phyloP scores from a whole-genome alignment of 768 basidiomycete genomes.

The Leucocoprinus birnbaumii region DNA sequence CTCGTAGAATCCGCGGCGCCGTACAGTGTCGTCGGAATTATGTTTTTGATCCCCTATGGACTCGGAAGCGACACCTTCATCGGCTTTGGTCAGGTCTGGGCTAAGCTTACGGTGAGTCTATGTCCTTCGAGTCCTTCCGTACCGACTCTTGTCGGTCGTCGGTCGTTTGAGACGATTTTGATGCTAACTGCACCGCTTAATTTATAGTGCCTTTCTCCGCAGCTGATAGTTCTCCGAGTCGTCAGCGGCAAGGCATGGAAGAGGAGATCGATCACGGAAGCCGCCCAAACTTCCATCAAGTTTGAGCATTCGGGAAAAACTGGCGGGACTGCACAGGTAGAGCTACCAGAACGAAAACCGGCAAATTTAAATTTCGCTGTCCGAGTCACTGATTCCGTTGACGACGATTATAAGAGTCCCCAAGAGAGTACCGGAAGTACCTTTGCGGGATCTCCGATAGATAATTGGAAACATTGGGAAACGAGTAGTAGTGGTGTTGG shows the following conservation, averaged over 20 bases:
- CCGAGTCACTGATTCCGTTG: background rate
- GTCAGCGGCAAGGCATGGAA: constrained; percentile 12
- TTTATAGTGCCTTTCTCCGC: constrained; percentile 12
- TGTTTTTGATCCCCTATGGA: constrained; percentile 36
- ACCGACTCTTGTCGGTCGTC: background rate
- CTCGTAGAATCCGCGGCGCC: constrained; percentile 38
- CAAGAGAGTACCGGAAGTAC: constrained; percentile 9
- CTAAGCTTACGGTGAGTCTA: constrained; percentile 34
- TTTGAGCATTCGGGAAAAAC: background rate
- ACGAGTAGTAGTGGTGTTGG: background rate
- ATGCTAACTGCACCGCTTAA: background rate
- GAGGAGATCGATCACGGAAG: constrained; percentile 10
- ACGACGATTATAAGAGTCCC: background rate
- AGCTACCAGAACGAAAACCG: background rate
- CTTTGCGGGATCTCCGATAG: constrained; percentile 3
- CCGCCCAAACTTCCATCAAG: constrained; percentile 8
- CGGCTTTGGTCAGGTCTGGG: constrained; percentile 38
- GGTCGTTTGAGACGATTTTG: too few relatives aligned
- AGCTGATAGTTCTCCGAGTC: constrained; percentile 13
- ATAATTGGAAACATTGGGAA: constrained; percentile 3
- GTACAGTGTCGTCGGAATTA: constrained; percentile 34
- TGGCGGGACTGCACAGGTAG: background rate
- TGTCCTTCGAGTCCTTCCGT: background rate
- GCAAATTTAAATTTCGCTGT: background rate
- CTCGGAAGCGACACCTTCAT: constrained; percentile 27